Base-by-base conservation (phyloP, 1,284 basidiomycete species). In the Volvariella volvacea region DNA sequence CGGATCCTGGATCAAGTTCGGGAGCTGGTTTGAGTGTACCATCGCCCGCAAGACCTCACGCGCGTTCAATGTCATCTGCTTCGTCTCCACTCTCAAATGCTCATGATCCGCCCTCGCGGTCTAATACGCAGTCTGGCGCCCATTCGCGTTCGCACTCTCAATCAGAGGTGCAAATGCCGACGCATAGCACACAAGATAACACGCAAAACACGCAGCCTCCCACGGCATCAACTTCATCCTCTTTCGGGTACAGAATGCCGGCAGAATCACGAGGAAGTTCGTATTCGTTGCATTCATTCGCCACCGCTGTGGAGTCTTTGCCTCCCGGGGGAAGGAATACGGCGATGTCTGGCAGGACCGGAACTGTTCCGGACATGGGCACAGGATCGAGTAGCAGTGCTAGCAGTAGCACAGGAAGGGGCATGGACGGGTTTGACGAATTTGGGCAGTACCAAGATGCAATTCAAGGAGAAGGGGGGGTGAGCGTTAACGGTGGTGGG, bases 231-330 rank as follows among this genome's bases (percentile, higher is more conserved):
- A n/a, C n/a, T 32, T 32, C 30, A 9, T 9, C 30, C 30, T 9
- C 30, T 16, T 52, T 12, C 57, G 62, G 6, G 53, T n/a, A n/a
- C n/a, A n/a, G n/a, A n/a, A n/a, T n/a, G n/a, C n/a, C n/a, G n/a
- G n/a, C 60, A 2, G 59, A 57, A 44, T 67, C 65, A 3, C 54
- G 64, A 22, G 54, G 60, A 4, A 69, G 66, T 44, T 63, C 63
- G 1, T 54, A 60, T 41, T 66, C 66, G 3, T 52, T 57, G 33
- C 53, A 55, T 30, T 65, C 66, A 1, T 69, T 62, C 48, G 65
- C 62, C 2, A 71, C 68, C 2, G 68, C 68, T 3, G 48, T 45
- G 1, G 67, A 68, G 44, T 58, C 62, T 2, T 45, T 61, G 41
- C 28, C 45, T n/a, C n/a, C n/a, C n/a, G n/a, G n/a, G 4, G 14